Conservation (phyloP, 805 yeast species). For the Schizosaccharomyces octosporus region DNA sequence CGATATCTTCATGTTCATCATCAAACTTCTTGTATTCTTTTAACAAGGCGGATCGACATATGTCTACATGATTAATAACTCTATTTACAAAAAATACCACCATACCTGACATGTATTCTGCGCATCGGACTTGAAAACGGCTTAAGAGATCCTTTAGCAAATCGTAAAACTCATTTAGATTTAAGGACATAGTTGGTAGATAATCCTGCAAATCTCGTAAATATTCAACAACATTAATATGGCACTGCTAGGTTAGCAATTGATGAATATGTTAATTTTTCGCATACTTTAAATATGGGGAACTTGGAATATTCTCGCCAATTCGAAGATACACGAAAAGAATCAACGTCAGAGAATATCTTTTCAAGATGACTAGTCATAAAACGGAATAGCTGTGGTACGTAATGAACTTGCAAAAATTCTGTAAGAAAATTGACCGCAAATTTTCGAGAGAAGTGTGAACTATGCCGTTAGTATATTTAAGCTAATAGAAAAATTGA, state of each 20-base stretch:
- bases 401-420: not conserved
- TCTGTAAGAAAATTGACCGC: not conserved
- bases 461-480: not conserved
- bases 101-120: not conserved
- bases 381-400: not conserved
- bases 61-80: not conserved
- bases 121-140: not conserved
- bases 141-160: not conserved
- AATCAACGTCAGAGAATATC: not conserved
- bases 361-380: not conserved
- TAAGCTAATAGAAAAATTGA: not conserved
- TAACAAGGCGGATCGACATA: not conserved
- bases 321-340: not conserved
- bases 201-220: not conserved
- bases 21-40: not conserved
- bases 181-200: not conserved
- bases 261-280: not conserved
- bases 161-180: not conserved
- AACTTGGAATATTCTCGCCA: not conserved
- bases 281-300: not conserved
- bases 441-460: not conserved
- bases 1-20: not conserved
- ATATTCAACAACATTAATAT: not conserved
- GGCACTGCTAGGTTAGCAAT: not conserved
- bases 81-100: not conserved